Evolutionary conservation across 345 rosid genomes (phyloP).

Genomic region (Hibiscus mutabilis): DNA sequence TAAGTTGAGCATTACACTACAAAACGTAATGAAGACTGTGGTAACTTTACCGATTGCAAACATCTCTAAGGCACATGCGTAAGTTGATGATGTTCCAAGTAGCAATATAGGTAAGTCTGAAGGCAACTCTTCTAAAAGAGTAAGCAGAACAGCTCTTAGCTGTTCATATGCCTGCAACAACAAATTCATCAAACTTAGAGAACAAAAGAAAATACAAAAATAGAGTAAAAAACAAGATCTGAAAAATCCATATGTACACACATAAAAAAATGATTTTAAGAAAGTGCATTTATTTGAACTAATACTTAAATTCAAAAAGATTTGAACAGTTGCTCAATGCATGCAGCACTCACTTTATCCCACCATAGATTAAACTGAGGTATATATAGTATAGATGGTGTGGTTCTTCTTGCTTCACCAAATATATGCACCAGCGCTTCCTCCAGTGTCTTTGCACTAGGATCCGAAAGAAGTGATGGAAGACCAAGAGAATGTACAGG

Average conservation of each 20-base stretch:
- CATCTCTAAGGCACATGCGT: no score
- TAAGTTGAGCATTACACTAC: no score
- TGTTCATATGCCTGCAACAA: slow-evolving; percentile 85
- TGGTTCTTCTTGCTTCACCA: slow-evolving; percentile 95
- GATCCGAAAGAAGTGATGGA: slow-evolving; percentile 96
- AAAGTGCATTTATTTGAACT: neutral
- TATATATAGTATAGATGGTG: slow-evolving; percentile 85
- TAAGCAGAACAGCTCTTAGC: slow-evolving; percentile 80
- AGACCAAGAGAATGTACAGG: slow-evolving; percentile 97
- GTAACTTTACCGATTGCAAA: no score
- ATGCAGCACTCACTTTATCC: slow-evolving; percentile 68
- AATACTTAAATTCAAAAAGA: neutral
- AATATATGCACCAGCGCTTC: slow-evolving; percentile 99
- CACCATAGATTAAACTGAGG: slow-evolving; percentile 95
- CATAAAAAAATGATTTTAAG: neutral
- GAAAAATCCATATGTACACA: neutral
- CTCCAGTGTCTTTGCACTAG: slow-evolving; percentile 96
- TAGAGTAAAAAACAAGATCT: slow-evolving; percentile 9
- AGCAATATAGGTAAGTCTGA: slow-evolving; percentile 77
- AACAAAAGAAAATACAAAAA: slow-evolving; percentile 15
- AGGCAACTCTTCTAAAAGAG: slow-evolving; percentile 88
- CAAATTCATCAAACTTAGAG: slow-evolving; percentile 16
- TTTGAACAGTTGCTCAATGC: neutral
- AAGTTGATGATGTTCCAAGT: slow-evolving; percentile 62
- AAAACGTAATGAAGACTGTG: no score